Conservation (phyloP, 306 rosid species). For the Dryas alaskensis region DNA sequence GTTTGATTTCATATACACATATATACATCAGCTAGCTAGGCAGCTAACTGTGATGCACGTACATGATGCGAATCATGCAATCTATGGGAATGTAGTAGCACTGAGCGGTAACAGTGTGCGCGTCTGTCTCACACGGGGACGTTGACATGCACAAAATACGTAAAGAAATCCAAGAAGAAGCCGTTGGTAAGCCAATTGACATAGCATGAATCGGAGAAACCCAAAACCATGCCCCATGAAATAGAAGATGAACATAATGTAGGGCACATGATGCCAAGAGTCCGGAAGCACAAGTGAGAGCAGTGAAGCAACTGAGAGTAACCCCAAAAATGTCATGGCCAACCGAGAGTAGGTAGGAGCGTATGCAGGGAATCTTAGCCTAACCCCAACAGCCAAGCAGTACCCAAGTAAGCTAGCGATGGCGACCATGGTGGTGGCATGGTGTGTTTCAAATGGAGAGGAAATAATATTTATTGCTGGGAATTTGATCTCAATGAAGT, state of each 20-base stretch:
- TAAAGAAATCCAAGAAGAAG: neutral
- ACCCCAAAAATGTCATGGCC: neutral
- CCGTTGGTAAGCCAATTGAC: neutral
- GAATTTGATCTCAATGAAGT: neutral
- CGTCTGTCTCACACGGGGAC: too few relatives aligned
- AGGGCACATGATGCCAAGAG: neutral
- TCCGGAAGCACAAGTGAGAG: constrained; percentile 1
- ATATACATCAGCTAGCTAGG: too few relatives aligned
- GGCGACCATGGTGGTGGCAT: neutral
- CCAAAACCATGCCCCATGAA: neutral
- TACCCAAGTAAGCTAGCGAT: neutral
- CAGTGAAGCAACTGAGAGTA: constrained; percentile 2
- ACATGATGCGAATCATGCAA: too few relatives aligned
- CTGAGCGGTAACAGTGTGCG: neutral
- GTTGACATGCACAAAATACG: neutral
- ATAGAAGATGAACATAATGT: neutral
- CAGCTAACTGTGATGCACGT: too few relatives aligned
- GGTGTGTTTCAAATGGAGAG: neutral
- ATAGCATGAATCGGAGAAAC: neutral
- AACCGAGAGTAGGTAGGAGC: neutral
- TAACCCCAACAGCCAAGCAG: neutral
- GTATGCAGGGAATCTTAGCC: too few relatives aligned
- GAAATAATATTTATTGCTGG: neutral
- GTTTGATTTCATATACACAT: too few relatives aligned
- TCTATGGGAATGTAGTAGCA: too few relatives aligned